Conservation (phyloP, 768 basidiomycete genomes). For the Podaxis sp. region DNA sequence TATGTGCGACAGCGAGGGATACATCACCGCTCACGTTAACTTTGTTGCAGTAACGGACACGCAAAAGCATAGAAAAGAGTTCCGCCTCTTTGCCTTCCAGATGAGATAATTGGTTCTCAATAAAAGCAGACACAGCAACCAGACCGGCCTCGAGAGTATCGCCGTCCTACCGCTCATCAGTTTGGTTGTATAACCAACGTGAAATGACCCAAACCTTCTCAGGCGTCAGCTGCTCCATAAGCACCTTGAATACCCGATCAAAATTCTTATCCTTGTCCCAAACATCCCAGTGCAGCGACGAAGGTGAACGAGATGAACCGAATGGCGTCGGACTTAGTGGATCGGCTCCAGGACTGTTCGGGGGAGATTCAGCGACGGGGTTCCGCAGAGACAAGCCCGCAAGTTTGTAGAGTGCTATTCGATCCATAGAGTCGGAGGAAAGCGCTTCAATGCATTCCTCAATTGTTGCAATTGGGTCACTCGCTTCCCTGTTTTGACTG, state of each 20-base stretch:
- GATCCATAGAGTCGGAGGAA: slow-evolving; percentile 49
- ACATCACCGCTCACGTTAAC: slow-evolving; percentile 51
- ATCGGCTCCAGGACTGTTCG: slow-evolving; percentile 52
- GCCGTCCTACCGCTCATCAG: slow-evolving; percentile 44
- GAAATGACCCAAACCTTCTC: slow-evolving; percentile 47
- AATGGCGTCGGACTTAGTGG: slow-evolving; percentile 63
- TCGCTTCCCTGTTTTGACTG: slow-evolving; percentile 32
- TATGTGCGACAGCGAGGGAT: neutral
- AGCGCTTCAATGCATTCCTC: slow-evolving; percentile 54
- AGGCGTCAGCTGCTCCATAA: slow-evolving; percentile 64
- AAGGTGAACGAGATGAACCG: slow-evolving; percentile 37
- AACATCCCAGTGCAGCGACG: slow-evolving; percentile 51
- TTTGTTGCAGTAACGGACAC: slow-evolving; percentile 71
- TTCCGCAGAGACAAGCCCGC: slow-evolving; percentile 63
- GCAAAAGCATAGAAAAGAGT: slow-evolving; percentile 69
- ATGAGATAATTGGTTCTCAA: slow-evolving; percentile 69
- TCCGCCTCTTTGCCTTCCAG: slow-evolving; percentile 82
- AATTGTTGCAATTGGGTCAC: slow-evolving; percentile 25
- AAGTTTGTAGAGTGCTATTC: slow-evolving; percentile 62
- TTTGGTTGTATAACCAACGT: neutral
- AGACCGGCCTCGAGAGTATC: slow-evolving; percentile 76
- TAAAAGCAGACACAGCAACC: slow-evolving; percentile 80
- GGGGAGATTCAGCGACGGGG: slow-evolving; percentile 53
- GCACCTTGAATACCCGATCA: slow-evolving; percentile 64
- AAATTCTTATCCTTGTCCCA: slow-evolving; percentile 77